phyloP scores from a whole-genome alignment of 352 stramenopile genomes.

The Phytophthora macrochlamydospora region DNA sequence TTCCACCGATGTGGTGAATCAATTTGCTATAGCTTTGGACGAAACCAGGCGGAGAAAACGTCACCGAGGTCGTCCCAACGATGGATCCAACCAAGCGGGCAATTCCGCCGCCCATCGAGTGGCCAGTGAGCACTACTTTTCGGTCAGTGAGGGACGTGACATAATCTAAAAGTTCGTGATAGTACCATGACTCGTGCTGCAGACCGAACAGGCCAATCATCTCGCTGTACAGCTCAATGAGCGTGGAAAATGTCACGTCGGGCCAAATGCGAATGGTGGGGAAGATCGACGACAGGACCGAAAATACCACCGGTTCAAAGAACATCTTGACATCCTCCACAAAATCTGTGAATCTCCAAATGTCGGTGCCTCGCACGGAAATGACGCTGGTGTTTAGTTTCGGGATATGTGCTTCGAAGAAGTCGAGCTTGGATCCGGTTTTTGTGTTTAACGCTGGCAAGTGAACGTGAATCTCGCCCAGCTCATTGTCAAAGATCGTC shows the following conservation, averaged over 20 bases:
- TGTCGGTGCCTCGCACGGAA: constrained; percentile 88
- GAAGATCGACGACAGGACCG: constrained; percentile 88
- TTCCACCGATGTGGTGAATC: constrained; percentile 79
- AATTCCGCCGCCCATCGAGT: constrained; percentile 90
- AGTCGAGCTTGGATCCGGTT: constrained; percentile 84
- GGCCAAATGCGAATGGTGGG: constrained; percentile 92
- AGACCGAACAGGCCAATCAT: constrained; percentile 88
- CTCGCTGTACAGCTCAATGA: constrained; percentile 89
- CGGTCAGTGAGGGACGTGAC: constrained; percentile 78
- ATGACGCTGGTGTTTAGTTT: constrained; percentile 86
- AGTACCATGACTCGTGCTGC: constrained; percentile 88
- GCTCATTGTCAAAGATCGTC: constrained; percentile 59
- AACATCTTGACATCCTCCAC: constrained; percentile 93
- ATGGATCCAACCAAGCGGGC: constrained; percentile 85
- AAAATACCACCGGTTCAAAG: constrained; percentile 90
- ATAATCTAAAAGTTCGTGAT: constrained; percentile 87
- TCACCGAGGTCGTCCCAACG: constrained; percentile 76
- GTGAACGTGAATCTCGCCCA: constrained; percentile 56
- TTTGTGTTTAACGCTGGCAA: constrained; percentile 80
- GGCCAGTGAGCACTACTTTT: constrained; percentile 85
- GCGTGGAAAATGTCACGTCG: constrained; percentile 86
- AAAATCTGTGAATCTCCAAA: constrained; percentile 91
- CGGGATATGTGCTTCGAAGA: constrained; percentile 82
- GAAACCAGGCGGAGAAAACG: constrained; percentile 85
- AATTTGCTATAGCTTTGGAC: constrained; percentile 92